Conservation (phyloP, 1,139 yeast genomes). For the Taiozyma onychis region DNA sequence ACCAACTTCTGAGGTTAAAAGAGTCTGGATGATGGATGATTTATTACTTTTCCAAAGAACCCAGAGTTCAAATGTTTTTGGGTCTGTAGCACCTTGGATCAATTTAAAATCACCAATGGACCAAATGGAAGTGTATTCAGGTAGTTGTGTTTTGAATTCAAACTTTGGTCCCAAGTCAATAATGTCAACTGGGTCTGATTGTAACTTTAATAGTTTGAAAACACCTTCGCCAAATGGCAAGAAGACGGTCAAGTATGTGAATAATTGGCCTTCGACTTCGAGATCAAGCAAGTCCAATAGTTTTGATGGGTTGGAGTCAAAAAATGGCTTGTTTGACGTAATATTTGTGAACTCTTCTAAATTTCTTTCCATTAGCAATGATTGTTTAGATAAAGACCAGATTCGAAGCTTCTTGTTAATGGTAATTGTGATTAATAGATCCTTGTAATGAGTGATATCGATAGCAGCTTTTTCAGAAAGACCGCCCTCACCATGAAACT, state of each 20-base stretch:
- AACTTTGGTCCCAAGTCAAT: slow-evolving; percentile 27
- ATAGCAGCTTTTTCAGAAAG: slow-evolving; percentile 29
- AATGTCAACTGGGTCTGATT: slow-evolving; percentile 26
- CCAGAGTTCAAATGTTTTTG: slow-evolving; percentile 25
- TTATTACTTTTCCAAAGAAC: slow-evolving; percentile 64
- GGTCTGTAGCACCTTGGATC: slow-evolving; percentile 12
- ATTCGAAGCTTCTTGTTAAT: slow-evolving; percentile 46
- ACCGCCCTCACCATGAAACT: slow-evolving; percentile 12
- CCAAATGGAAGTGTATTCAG: slow-evolving; percentile 44
- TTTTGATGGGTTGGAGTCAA: slow-evolving; percentile 22
- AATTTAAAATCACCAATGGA: slow-evolving; percentile 32
- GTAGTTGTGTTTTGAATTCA: slow-evolving; percentile 22
- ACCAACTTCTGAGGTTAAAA: slow-evolving; percentile 26
- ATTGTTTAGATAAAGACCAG: slow-evolving; percentile 46
- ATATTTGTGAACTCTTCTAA: slow-evolving; percentile 22
- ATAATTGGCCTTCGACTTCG: slow-evolving; percentile 4
- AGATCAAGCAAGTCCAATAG: slow-evolving; percentile 12
- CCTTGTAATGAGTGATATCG: slow-evolving; percentile 22
- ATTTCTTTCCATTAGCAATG: slow-evolving; percentile 28
- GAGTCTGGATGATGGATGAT: slow-evolving; percentile 39
- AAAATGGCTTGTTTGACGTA: slow-evolving; percentile 17
- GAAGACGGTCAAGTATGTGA: slow-evolving; percentile 26
- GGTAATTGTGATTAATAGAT: slow-evolving; percentile 33
- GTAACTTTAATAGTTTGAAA: slow-evolving; percentile 37
- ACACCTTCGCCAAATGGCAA: slow-evolving; percentile 40